Evolutionary conservation across 2,329 filamentous ascomycete species (phyloP).

Genomic region (Curvularia hawaiiensis): DNA sequence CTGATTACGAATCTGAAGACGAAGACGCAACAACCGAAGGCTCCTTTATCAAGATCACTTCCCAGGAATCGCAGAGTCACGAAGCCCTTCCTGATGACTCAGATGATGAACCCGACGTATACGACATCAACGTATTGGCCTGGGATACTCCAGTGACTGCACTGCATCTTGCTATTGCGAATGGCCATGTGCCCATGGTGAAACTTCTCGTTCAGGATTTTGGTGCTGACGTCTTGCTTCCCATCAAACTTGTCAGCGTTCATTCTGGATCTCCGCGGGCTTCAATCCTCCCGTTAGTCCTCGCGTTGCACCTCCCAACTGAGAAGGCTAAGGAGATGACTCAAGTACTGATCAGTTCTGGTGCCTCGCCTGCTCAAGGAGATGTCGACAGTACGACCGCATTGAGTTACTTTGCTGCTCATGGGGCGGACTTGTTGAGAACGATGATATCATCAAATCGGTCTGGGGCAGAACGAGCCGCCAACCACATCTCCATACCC

Average conservation of each 20-base stretch:
- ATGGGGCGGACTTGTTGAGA: conserved; percentile 17
- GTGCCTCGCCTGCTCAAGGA: conserved; percentile 75
- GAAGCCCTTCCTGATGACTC: conserved; percentile 58
- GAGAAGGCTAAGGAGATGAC: conserved; percentile 70
- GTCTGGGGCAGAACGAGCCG: conserved; percentile 64
- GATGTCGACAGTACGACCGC: conserved; percentile 68
- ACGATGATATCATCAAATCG: conserved; percentile 66
- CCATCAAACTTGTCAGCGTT: conserved; percentile 67
- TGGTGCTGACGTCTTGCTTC: conserved; percentile 76
- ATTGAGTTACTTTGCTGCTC: conserved; percentile 56
- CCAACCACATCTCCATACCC: conserved; percentile 66
- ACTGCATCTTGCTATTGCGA: conserved; percentile 78
- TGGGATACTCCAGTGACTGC: conserved; percentile 80
- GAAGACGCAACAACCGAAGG: conserved; percentile 69
- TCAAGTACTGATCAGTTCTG: conserved; percentile 67
- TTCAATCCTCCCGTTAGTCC: conserved; percentile 71
- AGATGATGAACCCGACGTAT: conserved; percentile 75
- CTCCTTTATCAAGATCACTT: conserved; percentile 67
- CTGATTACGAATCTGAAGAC: conserved; percentile 51
- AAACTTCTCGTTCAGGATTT: conserved; percentile 71
- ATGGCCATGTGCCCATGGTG: conserved; percentile 72
- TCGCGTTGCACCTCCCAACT: conserved; percentile 68
- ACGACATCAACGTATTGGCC: conserved; percentile 75
- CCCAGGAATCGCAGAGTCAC: conserved; percentile 47
- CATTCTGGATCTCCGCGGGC: conserved; percentile 56